Conservation (phyloP, 2,329 filamentous ascomycete species). For the Tympanopsis confertula region DNA sequence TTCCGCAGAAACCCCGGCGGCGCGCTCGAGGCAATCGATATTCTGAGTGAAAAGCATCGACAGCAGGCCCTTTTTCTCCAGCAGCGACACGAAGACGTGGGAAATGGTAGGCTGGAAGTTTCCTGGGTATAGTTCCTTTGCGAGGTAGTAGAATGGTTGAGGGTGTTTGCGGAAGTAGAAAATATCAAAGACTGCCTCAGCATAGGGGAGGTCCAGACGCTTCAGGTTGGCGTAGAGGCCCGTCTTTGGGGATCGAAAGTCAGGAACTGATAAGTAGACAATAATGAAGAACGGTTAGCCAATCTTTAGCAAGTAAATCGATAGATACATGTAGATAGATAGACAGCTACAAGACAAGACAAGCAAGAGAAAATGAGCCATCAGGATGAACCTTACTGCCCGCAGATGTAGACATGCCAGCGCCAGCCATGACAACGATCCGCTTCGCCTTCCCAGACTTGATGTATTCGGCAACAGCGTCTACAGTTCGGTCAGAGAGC, state of each 20-base stretch:
- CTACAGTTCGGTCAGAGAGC: constrained; percentile 56
- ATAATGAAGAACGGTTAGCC: constrained; percentile 11
- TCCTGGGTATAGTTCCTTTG: constrained; percentile 84
- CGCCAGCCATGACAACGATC: constrained; percentile 83
- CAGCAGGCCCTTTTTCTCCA: constrained; percentile 68
- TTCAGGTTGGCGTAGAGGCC: constrained; percentile 89
- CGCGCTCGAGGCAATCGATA: constrained; percentile 86
- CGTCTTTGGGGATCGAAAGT: constrained; percentile 87
- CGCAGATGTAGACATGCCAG: constrained; percentile 70
- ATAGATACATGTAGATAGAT: not conserved
- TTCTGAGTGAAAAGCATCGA: constrained; percentile 92
- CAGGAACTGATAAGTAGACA: constrained; percentile 58
- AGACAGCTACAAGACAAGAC: not conserved
- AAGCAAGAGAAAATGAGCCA: not conserved
- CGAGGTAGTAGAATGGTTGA: constrained; percentile 81
- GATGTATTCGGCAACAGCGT: constrained; percentile 72
- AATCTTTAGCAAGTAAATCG: constrained; percentile 1
- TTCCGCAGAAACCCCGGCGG: constrained; percentile 69
- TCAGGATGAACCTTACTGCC: constrained; percentile 33
- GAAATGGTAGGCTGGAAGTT: constrained; percentile 80
- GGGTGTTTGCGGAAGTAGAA: constrained; percentile 76
- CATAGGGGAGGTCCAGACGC: constrained; percentile 71
- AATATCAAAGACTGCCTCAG: constrained; percentile 91
- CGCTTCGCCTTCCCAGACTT: constrained; percentile 51
- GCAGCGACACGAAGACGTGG: constrained; percentile 76